phyloP scores from a whole-genome alignment of 169 alveolate genomes.

The Cryptosporidium viatorum region DNA sequence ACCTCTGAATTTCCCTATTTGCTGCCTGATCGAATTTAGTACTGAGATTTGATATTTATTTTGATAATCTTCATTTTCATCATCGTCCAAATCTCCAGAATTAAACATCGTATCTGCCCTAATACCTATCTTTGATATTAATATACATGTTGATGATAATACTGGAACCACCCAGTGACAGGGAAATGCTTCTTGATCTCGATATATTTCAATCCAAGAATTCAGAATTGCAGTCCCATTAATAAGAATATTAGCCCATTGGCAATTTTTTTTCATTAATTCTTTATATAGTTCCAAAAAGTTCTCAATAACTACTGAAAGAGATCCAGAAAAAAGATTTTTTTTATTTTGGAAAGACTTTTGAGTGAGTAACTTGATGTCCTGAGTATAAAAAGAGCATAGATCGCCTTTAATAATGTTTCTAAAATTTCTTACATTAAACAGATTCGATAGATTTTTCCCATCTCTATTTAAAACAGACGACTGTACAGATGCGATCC shows the following conservation, averaged over 20 bases:
- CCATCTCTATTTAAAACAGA: slow-evolving; percentile 50
- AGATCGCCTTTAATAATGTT: not conserved
- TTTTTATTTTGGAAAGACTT: slow-evolving; percentile 28
- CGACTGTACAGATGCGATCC: slow-evolving; percentile 34
- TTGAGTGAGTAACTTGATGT: slow-evolving; percentile 45
- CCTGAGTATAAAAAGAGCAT: slow-evolving; percentile 27
- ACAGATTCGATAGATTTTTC: slow-evolving; percentile 1
- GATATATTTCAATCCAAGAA: slow-evolving; percentile 68
- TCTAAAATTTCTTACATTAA: slow-evolving; percentile 25
- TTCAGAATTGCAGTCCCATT: slow-evolving; percentile 58
- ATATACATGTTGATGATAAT: slow-evolving; percentile 24
- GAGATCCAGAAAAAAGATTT: slow-evolving; percentile 6
- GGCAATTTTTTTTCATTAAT: slow-evolving; percentile 38
- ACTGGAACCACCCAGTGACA: slow-evolving; percentile 72
- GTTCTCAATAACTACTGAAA: slow-evolving; percentile 23
- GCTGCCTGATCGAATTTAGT: slow-evolving; percentile 83
- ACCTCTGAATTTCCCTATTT: slow-evolving; percentile 87
- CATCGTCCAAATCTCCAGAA: slow-evolving; percentile 48
- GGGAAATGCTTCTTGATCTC: slow-evolving; percentile 71
- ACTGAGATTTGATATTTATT: slow-evolving; percentile 80
- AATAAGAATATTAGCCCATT: slow-evolving; percentile 38
- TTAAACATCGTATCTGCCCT: slow-evolving; percentile 45
- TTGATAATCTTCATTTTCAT: slow-evolving; percentile 71
- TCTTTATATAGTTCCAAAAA: slow-evolving; percentile 49
- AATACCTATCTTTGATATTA: slow-evolving; percentile 54